Evolutionary conservation across 192 early-diverging fungal genomes (phyloP).

Genomic region (Hyaloraphidium curvatum): DNA sequence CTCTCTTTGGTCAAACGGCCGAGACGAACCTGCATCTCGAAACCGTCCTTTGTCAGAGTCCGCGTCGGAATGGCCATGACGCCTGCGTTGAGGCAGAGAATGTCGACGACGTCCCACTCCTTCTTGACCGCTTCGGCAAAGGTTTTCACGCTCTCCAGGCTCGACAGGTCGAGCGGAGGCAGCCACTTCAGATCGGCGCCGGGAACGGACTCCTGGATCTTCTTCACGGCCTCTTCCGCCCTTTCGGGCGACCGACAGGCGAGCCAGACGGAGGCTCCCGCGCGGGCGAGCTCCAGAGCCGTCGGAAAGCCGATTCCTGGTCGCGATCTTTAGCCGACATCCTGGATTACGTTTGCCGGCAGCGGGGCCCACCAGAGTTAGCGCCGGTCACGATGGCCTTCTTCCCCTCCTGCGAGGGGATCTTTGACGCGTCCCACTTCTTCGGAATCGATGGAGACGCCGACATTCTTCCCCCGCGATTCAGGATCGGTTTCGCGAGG

Average conservation of each 20-base stretch:
- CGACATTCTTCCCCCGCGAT: no score
- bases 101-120: slow-evolving; percentile 8
- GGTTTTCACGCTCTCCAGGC: slow-evolving; percentile 13
- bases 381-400: slow-evolving; percentile 1
- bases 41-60: slow-evolving; percentile 20
- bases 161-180: slow-evolving; percentile 16
- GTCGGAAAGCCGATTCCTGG: background rate
- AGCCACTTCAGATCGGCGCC: no score
- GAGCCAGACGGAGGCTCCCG: background rate
- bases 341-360: no score
- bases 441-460: no score
- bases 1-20: no score
- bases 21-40: no score
- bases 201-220: no score
- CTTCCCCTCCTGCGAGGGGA: no score
- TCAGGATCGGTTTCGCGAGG: no score
- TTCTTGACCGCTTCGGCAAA: slow-evolving; percentile 15
- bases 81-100: slow-evolving; percentile 12
- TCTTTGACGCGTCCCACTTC: no score
- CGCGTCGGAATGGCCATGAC: background rate
- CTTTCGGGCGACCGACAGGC: background rate
- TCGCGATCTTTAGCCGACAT: no score
- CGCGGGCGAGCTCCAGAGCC: background rate
- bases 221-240: no score
- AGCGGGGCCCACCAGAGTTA: background rate